A percentile compares a stretch with the other conserved stretches of the same genome.
These are phyloP conservation scores for Apiotrichum domesticum DNA, from an alignment of 1,284 basidiomycete species.

Conservation along the genomic window DNA sequence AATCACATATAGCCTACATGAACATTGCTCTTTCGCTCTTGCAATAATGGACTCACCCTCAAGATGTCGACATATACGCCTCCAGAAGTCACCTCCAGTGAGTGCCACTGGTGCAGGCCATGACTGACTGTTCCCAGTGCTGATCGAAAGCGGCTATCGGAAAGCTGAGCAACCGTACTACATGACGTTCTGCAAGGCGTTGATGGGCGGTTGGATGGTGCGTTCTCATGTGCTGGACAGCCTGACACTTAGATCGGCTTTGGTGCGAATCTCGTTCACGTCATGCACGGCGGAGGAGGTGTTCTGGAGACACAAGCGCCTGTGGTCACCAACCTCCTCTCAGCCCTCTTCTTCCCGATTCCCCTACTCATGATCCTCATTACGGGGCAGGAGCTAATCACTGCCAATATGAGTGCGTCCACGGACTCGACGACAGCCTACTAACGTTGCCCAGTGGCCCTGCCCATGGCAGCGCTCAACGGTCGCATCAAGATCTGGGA, in stretches of 20 bases:
- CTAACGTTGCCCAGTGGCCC: slow-evolving; percentile 10
- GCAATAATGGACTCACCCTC: too few relatives aligned
- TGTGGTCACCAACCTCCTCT: slow-evolving; percentile 18
- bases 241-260: slow-evolving; percentile 12
- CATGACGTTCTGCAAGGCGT: slow-evolving; percentile 23
- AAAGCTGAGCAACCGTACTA: slow-evolving; percentile 22
- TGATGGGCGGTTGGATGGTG: slow-evolving; percentile 26
- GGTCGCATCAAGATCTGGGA: slow-evolving; percentile 22
- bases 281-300: slow-evolving; percentile 20
- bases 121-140: too few relatives aligned
- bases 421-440: background rate
- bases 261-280: slow-evolving; percentile 22
- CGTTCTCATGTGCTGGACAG: background rate
- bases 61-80: too few relatives aligned
- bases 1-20: too few relatives aligned
- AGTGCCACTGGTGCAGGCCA: too few relatives aligned
- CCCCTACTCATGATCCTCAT: slow-evolving; percentile 26
- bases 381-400: slow-evolving; percentile 23
- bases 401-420: slow-evolving; percentile 22
- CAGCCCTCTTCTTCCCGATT: slow-evolving; percentile 24
- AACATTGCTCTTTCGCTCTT: too few relatives aligned
- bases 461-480: slow-evolving; percentile 22
- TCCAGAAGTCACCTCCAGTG: too few relatives aligned
- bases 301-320: slow-evolving; percentile 18
- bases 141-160: too few relatives aligned